Conservation (phyloP, 2,329 filamentous ascomycete species). For the Drechslera avenae region DNA sequence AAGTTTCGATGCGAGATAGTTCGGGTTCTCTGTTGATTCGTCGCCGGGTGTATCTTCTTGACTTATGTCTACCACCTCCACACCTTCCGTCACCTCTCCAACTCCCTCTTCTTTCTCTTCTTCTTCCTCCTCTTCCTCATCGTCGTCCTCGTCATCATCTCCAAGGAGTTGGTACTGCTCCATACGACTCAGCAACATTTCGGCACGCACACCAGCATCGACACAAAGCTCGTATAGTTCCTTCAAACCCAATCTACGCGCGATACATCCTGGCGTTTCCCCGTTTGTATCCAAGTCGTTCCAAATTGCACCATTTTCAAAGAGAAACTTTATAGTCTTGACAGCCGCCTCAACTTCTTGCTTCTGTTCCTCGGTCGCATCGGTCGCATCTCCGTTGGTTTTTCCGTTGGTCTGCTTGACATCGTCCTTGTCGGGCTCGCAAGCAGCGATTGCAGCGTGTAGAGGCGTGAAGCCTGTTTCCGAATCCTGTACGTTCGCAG, state of each 20-base stretch:
- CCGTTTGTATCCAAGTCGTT: constrained; percentile 87
- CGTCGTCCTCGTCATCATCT: constrained; percentile 33
- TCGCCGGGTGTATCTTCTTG: constrained; percentile 31
- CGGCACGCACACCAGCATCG: constrained; percentile 86
- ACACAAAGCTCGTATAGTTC: constrained; percentile 82
- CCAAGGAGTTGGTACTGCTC: constrained; percentile 78
- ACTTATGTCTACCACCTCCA: constrained; percentile 35
- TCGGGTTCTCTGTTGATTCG: constrained; percentile 52
- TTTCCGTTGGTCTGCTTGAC: constrained; percentile 41
- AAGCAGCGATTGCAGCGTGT: constrained; percentile 81
- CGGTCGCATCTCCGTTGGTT: constrained; percentile 27
- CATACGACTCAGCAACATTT: constrained; percentile 81
- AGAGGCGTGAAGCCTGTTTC: constrained; percentile 85
- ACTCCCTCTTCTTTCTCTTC: neutral
- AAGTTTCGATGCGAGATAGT: constrained; percentile 55
- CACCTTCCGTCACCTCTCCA: constrained; percentile 24
- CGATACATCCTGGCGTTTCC: constrained; percentile 91
- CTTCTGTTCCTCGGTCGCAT: constrained; percentile 40
- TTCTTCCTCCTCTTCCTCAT: neutral
- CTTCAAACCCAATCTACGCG: constrained; percentile 68
- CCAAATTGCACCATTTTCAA: constrained; percentile 93
- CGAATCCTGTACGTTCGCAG: constrained; percentile 78
- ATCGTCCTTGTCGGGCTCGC: constrained; percentile 48
- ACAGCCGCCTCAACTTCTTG: constrained; percentile 60
- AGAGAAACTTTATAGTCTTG: constrained; percentile 73